Base-by-base conservation (phyloP, 106 monocot genomes). In the Platanthera guangdongensis region DNA sequence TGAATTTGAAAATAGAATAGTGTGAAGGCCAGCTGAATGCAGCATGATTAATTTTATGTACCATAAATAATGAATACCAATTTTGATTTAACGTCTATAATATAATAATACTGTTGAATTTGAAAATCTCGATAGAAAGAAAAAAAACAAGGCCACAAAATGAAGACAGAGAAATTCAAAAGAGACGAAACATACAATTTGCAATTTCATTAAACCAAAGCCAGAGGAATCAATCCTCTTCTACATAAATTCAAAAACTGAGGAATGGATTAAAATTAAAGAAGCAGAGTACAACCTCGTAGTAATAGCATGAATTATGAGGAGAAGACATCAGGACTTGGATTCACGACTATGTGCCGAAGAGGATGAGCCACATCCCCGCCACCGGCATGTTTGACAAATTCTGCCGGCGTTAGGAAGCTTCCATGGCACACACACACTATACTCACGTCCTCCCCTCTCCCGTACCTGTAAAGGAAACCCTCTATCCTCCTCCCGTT, bases 381-480 rank as follows among this genome's bases (percentile, higher is more conserved):
- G 14, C 89, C 89, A 47, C 89, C 89, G 0, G 81, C 89, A 39
- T 89, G 89, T 80, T 70, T 86, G 19, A 89, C 89, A 72, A 89
- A 89, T 81, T 89, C 89, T 2, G 89, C 89, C 0, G 89, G 89
- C 5, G 89, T 84, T 8, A 86, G 82, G 81, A 89, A 89, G 62
- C 45, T 86, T 46, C 89, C 89, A 57, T 89, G 89, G 86, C 89
- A 88, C 8, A 88, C 85, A 28, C 88, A 88, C n/a, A 88, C 85
- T 51, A 88, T 88, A 15, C 88, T 80, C 77, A 89, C 88, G 52
- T 85, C 86, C 64, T 77, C 82, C 13, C 84, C 86, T 71, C 82
- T 86, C 72, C 63, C 68, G 69, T 84, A 89, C 50, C 79, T 86
- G 81, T 89, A 89, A 16, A 89, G 81, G 77, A 89, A 86, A 2